A percentile compares a stretch with the other conserved stretches of the same genome.
Conservation (phyloP, 306 rosid genomes). For the Benincasa hispida region DNA sequence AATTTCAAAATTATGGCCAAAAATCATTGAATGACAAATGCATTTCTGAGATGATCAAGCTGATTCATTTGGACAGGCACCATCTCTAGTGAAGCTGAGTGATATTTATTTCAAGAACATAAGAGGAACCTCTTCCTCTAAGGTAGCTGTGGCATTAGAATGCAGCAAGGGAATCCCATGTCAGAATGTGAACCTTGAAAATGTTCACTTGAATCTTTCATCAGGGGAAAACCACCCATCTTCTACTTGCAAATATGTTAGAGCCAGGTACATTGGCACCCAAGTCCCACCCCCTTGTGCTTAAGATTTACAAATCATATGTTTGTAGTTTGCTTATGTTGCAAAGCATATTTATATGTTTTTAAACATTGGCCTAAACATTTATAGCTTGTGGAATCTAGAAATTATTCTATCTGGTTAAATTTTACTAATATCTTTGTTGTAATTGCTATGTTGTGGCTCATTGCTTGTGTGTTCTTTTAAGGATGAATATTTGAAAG, state of each 20-base stretch:
- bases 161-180: slow-evolving; percentile 39
- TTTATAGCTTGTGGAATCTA: not conserved
- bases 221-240: slow-evolving; percentile 23
- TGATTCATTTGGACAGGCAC: slow-evolving; percentile 15
- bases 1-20: not conserved
- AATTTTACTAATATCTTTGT: not conserved
- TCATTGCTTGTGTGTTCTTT: not conserved
- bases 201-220: slow-evolving; percentile 27
- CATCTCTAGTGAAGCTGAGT: slow-evolving; percentile 36
- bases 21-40: not conserved
- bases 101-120: slow-evolving; percentile 39
- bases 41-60: not conserved
- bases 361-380: not conserved
- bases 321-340: not conserved
- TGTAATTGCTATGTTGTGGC: not conserved
- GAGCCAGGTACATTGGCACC: slow-evolving; percentile 37
- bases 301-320: slow-evolving; percentile 2
- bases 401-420: not conserved
- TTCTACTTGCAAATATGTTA: slow-evolving; percentile 37
- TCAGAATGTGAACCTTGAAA: slow-evolving; percentile 37
- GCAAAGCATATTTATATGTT: not conserved
- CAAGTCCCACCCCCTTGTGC: slow-evolving; percentile 46
- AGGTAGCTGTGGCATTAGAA: slow-evolving; percentile 31
- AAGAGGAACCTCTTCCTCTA: slow-evolving; percentile 32
- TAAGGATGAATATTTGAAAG: not conserved